Evolutionary conservation across 768 basidiomycete genomes (phyloP), one percentile per base, ranked within the genome.

Genomic region (Neoboletus magnificus): DNA sequence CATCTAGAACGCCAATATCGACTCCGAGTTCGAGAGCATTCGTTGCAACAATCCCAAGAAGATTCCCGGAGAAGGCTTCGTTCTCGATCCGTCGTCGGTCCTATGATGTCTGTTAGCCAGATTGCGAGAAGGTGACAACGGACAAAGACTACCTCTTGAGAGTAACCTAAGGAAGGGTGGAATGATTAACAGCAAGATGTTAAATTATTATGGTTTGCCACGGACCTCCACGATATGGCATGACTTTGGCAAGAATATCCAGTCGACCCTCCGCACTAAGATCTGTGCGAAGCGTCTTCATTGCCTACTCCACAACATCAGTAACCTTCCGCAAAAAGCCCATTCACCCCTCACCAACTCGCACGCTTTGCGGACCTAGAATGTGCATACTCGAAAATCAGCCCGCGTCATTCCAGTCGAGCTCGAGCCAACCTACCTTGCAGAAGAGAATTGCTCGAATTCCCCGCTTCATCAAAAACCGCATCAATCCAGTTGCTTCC

Each of bases 1-100:
- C 90, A 65, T 95, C 93, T 49, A 94, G 70, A n/a, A 80, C 82
- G 16, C 91, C 92, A 35, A 94, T 93, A 62, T 94, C 91, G n/a
- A 93, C 87, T 15, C 92, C 92, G 8, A 96, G 82, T 69, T 96
- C 93, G 13, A 95, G 79, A 0, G 93, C 93, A 62, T 93, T 95
- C 0, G 93, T 96, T 0, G 92, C 89, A 33, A 96, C 79, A 43
- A 95, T 87, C 13, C 93, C 93, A 0, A 96, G 80, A 11, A 95
- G 76, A 58, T 82, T 79, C 3, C 92, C 91, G 1, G 85, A 83
- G 65, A 96, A 96, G 5, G 93, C 93, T 63, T 94, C 89, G 43
- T 82, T 76, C 69, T 96, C 93, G 48, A 95, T 94, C 57, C 75
- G 78, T 25, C 93, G 83, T 27, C 93, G 84, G 64, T 93, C 93